Conservation (phyloP, 2,329 filamentous ascomycete genomes). For the Calonectria montana region DNA sequence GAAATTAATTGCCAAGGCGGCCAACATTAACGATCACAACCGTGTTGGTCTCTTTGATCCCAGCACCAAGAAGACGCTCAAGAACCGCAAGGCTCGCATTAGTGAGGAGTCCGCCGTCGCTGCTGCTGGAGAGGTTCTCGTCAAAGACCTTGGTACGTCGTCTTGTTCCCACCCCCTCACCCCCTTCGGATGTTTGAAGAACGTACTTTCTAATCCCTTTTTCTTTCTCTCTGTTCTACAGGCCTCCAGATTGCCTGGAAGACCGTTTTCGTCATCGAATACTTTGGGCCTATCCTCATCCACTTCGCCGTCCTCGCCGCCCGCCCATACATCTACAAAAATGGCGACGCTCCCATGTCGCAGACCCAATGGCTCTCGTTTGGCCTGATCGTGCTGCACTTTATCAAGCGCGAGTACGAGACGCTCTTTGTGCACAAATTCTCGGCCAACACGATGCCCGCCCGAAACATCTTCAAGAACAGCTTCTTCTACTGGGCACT, state of each 20-base stretch:
- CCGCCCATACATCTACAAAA: constrained; percentile 71
- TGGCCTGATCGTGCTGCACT: constrained; percentile 82
- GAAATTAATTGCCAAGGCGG: constrained; percentile 62
- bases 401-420: constrained; percentile 94
- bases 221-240: constrained; percentile 48
- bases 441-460: constrained; percentile 93
- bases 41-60: constrained; percentile 73
- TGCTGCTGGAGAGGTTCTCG: constrained; percentile 72
- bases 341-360: constrained; percentile 63
- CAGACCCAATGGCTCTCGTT: constrained; percentile 79
- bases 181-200: background rate
- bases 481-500: constrained; percentile 93
- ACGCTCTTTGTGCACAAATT: constrained; percentile 96
- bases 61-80: constrained; percentile 70
- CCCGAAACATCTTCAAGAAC: constrained; percentile 93
- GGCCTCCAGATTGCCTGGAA: constrained; percentile 92
- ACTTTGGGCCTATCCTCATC: constrained; percentile 90
- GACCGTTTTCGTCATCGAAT: constrained; percentile 95
- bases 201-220: background rate
- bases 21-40: constrained; percentile 67
- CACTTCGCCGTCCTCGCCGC: constrained; percentile 79
- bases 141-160: constrained; percentile 89
- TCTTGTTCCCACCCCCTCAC: background rate
- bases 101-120: constrained; percentile 60
- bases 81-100: constrained; percentile 68